Evolutionary conservation across 805 yeast genomes (phyloP).

Genomic region (Kurtzmaniella fragi): DNA sequence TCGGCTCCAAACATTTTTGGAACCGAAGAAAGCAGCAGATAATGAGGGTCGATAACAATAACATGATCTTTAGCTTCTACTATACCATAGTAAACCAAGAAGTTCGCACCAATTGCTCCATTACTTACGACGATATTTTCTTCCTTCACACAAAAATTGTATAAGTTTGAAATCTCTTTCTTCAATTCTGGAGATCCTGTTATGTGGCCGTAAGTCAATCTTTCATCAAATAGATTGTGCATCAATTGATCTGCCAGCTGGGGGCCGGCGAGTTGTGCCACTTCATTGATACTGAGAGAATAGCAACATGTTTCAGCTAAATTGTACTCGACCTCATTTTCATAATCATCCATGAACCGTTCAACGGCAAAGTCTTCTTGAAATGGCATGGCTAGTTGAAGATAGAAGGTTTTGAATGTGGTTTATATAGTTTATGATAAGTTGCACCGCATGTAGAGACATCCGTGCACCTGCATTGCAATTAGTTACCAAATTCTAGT

Average conservation of each 20-base stretch:
- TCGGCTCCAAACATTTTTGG: conserved; percentile 35
- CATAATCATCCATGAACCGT: conserved; percentile 50
- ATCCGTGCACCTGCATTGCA: too few relatives aligned
- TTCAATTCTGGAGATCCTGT: conserved; percentile 40
- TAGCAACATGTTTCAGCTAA: conserved; percentile 51
- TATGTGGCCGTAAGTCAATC: conserved; percentile 44
- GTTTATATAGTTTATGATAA: not conserved
- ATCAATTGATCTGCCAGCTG: conserved; percentile 4
- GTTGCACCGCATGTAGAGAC: too few relatives aligned
- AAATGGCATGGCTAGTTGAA: too few relatives aligned
- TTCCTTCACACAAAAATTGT: conserved; percentile 12
- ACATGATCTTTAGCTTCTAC: conserved; percentile 44
- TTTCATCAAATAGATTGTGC: conserved; percentile 14
- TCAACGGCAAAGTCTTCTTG: conserved; percentile 48
- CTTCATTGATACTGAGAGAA: conserved; percentile 37
- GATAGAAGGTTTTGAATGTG: too few relatives aligned
- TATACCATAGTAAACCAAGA: conserved; percentile 39
- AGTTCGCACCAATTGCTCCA: conserved; percentile 56
- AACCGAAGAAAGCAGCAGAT: conserved; percentile 46
- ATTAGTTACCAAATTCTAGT: too few relatives aligned
- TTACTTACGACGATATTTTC: conserved; percentile 39
- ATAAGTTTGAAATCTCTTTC: conserved; percentile 28
- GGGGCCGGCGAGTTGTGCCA: conserved; percentile 18
- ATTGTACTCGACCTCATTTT: conserved; percentile 33
- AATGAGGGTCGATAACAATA: conserved; percentile 44